Evolutionary conservation across 176 grass and related monocot species (phyloP).

Genomic region (Oropetium thomaeum): DNA sequence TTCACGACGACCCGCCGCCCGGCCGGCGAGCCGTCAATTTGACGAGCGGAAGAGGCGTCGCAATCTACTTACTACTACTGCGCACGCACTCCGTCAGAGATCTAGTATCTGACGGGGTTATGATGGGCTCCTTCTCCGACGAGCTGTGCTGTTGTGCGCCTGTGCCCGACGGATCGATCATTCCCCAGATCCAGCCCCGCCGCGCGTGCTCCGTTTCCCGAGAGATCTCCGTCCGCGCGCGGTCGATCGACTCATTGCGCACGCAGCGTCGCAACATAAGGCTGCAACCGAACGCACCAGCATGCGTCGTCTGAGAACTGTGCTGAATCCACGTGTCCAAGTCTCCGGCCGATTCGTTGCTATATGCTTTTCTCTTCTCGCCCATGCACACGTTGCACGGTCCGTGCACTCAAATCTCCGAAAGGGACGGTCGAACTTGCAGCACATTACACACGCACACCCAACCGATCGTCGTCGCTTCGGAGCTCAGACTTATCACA

Average conservation of each 20-base stretch:
- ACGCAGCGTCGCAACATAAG: neutral
- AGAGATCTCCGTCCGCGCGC: conserved; percentile 8
- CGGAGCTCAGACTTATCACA: neutral
- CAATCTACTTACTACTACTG: neutral
- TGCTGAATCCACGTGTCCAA: neutral
- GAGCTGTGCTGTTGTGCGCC: too few species aligned
- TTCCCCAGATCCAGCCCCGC: conserved; percentile 18
- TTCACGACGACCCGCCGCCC: neutral
- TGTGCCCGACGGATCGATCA: conserved; percentile 13
- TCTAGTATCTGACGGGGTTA: neutral
- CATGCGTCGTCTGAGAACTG: neutral
- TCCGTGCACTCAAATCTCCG: neutral
- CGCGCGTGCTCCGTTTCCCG: neutral
- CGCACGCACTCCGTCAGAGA: neutral
- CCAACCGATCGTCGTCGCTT: conserved; percentile 22
- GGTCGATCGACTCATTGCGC: conserved; percentile 29
- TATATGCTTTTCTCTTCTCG: neutral
- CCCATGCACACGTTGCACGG: conserved; percentile 15
- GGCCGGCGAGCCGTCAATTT: conserved; percentile 31
- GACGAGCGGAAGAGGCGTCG: neutral
- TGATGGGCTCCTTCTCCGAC: conserved; percentile 20
- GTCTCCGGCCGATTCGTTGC: neutral
- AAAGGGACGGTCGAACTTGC: neutral
- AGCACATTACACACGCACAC: neutral
- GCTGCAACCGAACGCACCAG: neutral